Evolutionary conservation across 352 stramenopile species (phyloP).

Genomic region (Halophytophthora polymorphica): DNA sequence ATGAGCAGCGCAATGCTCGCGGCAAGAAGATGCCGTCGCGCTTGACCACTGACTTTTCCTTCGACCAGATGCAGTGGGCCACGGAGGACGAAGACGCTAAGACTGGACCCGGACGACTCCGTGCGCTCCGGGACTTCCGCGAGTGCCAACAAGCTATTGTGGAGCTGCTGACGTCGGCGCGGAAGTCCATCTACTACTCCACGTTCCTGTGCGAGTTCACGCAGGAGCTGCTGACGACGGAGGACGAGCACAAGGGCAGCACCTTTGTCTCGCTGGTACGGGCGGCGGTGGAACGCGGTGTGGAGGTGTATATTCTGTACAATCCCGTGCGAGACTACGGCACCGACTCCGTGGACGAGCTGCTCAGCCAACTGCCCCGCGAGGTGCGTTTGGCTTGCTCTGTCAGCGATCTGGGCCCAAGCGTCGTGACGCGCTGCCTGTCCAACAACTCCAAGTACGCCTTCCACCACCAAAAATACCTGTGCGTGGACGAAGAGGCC

Average conservation of each 20-base stretch:
- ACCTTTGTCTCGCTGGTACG: constrained; percentile 67
- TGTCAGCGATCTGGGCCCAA: constrained; percentile 67
- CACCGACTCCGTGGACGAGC: constrained; percentile 46
- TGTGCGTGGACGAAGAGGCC: constrained; percentile 55
- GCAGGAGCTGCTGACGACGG: constrained; percentile 37
- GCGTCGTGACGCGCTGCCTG: constrained; percentile 29
- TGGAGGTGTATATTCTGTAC: constrained; percentile 69
- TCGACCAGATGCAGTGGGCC: constrained; percentile 63
- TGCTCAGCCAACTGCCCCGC: constrained; percentile 42
- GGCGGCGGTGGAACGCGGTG: constrained; percentile 52
- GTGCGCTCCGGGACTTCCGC: constrained; percentile 53
- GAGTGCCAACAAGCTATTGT: constrained; percentile 66
- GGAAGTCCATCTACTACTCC: constrained; percentile 70
- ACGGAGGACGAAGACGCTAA: constrained; percentile 20
- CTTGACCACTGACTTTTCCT: constrained; percentile 47
- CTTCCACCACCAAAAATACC: constrained; percentile 83
- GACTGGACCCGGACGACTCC: constrained; percentile 21
- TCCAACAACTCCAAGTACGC: constrained; percentile 83
- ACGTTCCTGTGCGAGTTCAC: constrained; percentile 81
- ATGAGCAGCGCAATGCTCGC: constrained; percentile 20
- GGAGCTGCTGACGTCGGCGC: constrained; percentile 46
- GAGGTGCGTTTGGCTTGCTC: constrained; percentile 53
- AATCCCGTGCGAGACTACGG: constrained; percentile 75
- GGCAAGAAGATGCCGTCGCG: constrained; percentile 14
- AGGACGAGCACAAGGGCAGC: constrained; percentile 24